Conservation (phyloP, 192 early-diverging fungal species). For the Podila verticillata region DNA sequence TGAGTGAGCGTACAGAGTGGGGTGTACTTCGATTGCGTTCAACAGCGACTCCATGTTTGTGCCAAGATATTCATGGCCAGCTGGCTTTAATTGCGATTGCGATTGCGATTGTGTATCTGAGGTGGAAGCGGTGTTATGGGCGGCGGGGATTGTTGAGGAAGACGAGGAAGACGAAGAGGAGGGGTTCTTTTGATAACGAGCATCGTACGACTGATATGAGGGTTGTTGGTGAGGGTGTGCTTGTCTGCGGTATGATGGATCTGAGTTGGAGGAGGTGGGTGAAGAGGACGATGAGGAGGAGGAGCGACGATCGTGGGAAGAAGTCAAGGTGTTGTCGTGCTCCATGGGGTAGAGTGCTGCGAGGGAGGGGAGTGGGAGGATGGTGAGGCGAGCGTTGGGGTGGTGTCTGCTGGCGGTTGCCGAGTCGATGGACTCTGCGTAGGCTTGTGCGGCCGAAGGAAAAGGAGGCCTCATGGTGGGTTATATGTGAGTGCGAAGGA, state of each 20-base stretch:
- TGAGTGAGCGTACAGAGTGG: conserved; percentile 29
- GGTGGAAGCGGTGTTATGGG: not conserved
- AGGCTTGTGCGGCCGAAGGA: conserved; percentile 46
- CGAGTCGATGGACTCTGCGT: conserved; percentile 51
- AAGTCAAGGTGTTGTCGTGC: not conserved
- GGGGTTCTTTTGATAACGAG: conserved; percentile 31
- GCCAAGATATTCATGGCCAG: conserved; percentile 33
- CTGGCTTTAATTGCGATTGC: conserved; percentile 2
- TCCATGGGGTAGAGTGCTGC: conserved; percentile 44
- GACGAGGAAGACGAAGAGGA: not conserved
- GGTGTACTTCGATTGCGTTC: conserved; percentile 47
- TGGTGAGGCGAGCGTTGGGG: conserved; percentile 48
- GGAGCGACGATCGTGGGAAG: not conserved
- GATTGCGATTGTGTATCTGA: not conserved
- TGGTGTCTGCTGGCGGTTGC: conserved; percentile 49
- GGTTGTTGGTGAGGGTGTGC: not conserved
- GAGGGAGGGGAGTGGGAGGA: conserved; percentile 46
- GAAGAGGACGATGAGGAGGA: conserved; percentile 11
- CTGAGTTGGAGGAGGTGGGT: not conserved
- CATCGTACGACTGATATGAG: conserved; percentile 21
- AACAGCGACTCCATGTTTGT: conserved; percentile 47
- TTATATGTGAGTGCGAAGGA: not conserved
- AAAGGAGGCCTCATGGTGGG: conserved; percentile 41
- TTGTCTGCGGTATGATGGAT: not conserved
- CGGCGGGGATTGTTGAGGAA: not conserved